Base-by-base conservation (phyloP, 257 asterid genomes). In the Solanum raphanifolium region DNA sequence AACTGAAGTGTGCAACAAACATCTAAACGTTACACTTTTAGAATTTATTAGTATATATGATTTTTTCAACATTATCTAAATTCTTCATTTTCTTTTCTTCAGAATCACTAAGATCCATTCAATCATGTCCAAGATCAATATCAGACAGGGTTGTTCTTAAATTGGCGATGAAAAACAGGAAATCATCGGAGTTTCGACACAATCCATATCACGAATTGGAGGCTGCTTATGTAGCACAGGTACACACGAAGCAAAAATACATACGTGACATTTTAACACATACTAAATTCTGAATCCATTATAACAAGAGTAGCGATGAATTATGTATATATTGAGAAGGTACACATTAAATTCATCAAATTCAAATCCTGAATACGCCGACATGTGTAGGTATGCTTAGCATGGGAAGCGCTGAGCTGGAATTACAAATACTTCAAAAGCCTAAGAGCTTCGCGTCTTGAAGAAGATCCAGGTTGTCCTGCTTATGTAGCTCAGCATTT, bases 401-500 rank as follows among this genome's bases (percentile, higher is more conserved):
- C 99, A 34, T 96, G 98, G 99, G 99, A 96, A 91, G 99, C 98
- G 46, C 90, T 96, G 36, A 95, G 92, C 89, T 96, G 98, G 98
- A 96, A 96, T 38, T 96, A 94, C 87, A 95, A 92, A 86, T 93
- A 94, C 86, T 95, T 96, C 82, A 96, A 92, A 83, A 91, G 95
- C 11, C 89, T 95, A 7, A 91, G 94, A 86, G 94, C 94, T 5
- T 91, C 97, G 9, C 31, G 55, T 55, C 91, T 87, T 2, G 93
- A 93, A 25, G 90, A 82, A 3, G 98, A 95, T 43, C 94, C 92
- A 1, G 99, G 99, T 15, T 96, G 99, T 90, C 98, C 99, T 15
- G 95, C 98, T 2, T 83, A 90, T 83, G 86, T 93, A 13, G 98
- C 98, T 1, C 98, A 96, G 46, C 98, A 95, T 55, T 96, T 96